phyloP scores from a whole-genome alignment of 1,139 yeast genomes.

The Yamadazyma sp. region DNA sequence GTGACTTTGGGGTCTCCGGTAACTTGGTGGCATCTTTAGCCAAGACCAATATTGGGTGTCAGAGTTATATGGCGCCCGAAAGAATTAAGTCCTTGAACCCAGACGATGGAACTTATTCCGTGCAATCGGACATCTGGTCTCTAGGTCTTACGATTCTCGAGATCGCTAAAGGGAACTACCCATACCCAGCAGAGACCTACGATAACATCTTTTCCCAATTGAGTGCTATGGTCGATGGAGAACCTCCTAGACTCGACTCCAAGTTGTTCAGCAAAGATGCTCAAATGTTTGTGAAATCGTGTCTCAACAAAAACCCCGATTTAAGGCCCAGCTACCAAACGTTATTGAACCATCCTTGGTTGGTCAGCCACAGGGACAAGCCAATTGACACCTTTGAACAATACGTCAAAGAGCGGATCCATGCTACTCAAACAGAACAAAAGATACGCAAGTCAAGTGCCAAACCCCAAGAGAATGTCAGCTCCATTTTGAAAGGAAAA shows the following conservation, averaged over 20 bases:
- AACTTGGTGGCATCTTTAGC: conserved; percentile 95
- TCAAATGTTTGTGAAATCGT: conserved; percentile 72
- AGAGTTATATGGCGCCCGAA: conserved; percentile 99
- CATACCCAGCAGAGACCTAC: conserved; percentile 93
- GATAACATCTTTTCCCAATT: conserved; percentile 88
- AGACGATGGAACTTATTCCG: conserved; percentile 82
- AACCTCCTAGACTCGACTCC: conserved; percentile 71
- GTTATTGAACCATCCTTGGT: conserved; percentile 82
- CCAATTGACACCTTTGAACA: conserved; percentile 31
- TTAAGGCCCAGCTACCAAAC: conserved; percentile 81
- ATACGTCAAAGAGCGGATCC: conserved; percentile 33
- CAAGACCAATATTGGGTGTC: conserved; percentile 95
- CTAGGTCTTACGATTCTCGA: conserved; percentile 87
- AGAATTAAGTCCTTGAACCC: conserved; percentile 64
- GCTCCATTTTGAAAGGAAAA: conserved; percentile 35
- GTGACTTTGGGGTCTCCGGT: conserved; percentile 97
- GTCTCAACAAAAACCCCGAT: conserved; percentile 80
- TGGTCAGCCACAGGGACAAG: conserved; percentile 45
- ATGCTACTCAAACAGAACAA: conserved; percentile 20
- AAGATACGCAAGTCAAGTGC: conserved; percentile 9
- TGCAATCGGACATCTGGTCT: conserved; percentile 96
- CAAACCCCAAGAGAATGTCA: conserved; percentile 33
- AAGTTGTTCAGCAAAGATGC: conserved; percentile 71
- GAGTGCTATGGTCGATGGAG: conserved; percentile 95
- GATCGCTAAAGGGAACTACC: conserved; percentile 87